A percentile compares a stretch with the other conserved stretches of the same genome.
Conservation (phyloP, 805 yeast genomes). For the Myxozyma nipponensis region DNA sequence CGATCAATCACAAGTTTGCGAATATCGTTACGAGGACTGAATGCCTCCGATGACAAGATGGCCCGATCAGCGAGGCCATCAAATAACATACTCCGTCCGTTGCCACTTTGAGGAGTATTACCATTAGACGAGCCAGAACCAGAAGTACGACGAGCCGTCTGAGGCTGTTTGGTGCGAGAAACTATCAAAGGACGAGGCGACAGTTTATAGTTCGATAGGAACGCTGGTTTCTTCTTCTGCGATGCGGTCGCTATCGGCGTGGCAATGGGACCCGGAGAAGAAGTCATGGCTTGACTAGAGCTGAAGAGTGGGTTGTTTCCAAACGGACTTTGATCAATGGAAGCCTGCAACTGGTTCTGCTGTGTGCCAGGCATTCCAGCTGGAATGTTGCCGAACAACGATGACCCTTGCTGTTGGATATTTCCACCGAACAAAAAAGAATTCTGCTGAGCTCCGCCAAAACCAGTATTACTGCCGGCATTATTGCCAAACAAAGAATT, state of each 20-base stretch:
- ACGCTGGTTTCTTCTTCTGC: conserved; percentile 56
- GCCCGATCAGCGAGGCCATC: conserved; percentile 58
- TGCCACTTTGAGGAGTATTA: conserved; percentile 10
- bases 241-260: conserved; percentile 43
- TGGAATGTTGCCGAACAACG: conserved; percentile 24
- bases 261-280: conserved; percentile 45
- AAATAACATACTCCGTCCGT: conserved; percentile 35
- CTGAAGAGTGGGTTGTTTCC: conserved; percentile 70
- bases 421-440: conserved; percentile 20
- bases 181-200: conserved; percentile 60
- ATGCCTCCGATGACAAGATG: conserved; percentile 65
- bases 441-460: conserved; percentile 41
- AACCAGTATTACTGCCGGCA: conserved; percentile 38
- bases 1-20: conserved; percentile 55
- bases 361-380: conserved; percentile 16
- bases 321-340: conserved; percentile 61
- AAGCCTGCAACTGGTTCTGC: conserved; percentile 36
- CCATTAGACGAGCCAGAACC: conserved; percentile 9
- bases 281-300: conserved; percentile 36
- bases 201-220: conserved; percentile 57
- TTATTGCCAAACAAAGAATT: conserved; percentile 30
- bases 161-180: conserved; percentile 20
- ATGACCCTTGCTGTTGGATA: conserved; percentile 20
- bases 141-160: conserved; percentile 9
- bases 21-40: conserved; percentile 57